phyloP scores from a whole-genome alignment of 257 asterid species.

The Orobanche coerulescens region DNA sequence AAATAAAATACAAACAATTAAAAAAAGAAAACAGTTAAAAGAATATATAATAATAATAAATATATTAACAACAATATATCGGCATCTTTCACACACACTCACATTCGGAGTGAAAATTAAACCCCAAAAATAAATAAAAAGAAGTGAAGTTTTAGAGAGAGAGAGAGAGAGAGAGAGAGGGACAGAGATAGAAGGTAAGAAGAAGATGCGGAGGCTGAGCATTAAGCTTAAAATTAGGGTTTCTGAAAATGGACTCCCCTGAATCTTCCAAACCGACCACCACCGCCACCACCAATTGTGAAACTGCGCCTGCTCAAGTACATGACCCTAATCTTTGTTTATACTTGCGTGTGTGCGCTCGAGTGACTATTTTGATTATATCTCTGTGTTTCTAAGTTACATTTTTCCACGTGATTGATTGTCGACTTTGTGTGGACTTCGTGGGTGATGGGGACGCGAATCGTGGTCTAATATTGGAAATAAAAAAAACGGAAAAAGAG shows the following conservation, averaged over 20 bases:
- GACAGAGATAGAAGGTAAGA: conserved; percentile 20
- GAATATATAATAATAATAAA: background rate
- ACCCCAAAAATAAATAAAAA: background rate
- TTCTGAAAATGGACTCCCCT: conserved; percentile 47
- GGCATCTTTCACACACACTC: background rate
- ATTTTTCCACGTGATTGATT: background rate
- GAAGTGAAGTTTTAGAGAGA: background rate
- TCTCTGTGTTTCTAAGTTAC: background rate
- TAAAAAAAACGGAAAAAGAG: background rate
- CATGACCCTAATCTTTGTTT: conserved; percentile 1
- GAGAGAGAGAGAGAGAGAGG: conserved; percentile 2
- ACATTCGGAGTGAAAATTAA: background rate
- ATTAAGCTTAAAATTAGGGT: conserved; percentile 26
- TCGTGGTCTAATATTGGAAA: too few species aligned
- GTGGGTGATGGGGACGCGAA: background rate
- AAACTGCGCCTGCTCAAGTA: conserved; percentile 9
- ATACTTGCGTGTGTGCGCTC: background rate
- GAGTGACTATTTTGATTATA: background rate
- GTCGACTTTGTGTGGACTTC: background rate
- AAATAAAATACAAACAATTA: too few species aligned
- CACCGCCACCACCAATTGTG: background rate
- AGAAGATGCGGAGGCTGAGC: conserved; percentile 17
- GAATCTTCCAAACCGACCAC: conserved; percentile 27
- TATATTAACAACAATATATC: background rate
- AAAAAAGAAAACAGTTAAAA: too few species aligned